A percentile compares a stretch with the other conserved stretches of the same genome.
phyloP scores from a whole-genome alignment of 805 yeast species.

The Cephaloascus albidus region DNA sequence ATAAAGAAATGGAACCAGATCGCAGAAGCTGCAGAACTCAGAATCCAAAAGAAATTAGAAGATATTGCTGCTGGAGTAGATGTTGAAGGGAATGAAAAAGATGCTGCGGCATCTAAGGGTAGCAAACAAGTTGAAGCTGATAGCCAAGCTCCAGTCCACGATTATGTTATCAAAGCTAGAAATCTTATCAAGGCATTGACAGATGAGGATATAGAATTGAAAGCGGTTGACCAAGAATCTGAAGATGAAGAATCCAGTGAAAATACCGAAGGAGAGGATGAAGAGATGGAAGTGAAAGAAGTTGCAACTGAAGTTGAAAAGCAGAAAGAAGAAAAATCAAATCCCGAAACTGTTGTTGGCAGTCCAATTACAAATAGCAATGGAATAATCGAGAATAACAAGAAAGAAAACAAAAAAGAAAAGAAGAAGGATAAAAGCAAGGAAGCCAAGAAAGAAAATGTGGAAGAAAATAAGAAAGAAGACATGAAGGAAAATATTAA shows the following conservation, averaged over 20 bases:
- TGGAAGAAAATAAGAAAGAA: conserved; percentile 2
- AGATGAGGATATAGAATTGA: conserved; percentile 22
- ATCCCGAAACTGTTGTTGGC: conserved; percentile 14
- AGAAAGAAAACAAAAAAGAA: conserved; percentile 4
- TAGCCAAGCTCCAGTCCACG: conserved; percentile 16
- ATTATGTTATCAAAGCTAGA: conserved; percentile 32
- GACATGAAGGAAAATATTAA: conserved; percentile 2
- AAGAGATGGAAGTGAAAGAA: conserved; percentile 1
- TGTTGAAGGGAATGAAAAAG: not conserved
- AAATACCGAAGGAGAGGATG: conserved; percentile 2
- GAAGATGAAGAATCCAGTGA: not conserved
- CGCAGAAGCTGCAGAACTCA: conserved; percentile 30
- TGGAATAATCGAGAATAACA: no score
- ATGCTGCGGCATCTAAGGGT: conserved; percentile 1
- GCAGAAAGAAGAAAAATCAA: conserved; percentile 5
- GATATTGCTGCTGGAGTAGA: conserved; percentile 8
- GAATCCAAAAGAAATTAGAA: conserved; percentile 25
- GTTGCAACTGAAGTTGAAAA: not conserved
- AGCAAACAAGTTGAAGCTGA: conserved; percentile 5
- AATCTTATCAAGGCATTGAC: conserved; percentile 20
- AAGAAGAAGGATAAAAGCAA: conserved; percentile 5
- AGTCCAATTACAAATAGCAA: no score
- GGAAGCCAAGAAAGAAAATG: conserved; percentile 4
- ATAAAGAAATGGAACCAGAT: conserved; percentile 48
- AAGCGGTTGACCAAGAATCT: conserved; percentile 14